Base-by-base conservation (phyloP, 140 eudicot genomes). In the Senecio squalidus region DNA sequence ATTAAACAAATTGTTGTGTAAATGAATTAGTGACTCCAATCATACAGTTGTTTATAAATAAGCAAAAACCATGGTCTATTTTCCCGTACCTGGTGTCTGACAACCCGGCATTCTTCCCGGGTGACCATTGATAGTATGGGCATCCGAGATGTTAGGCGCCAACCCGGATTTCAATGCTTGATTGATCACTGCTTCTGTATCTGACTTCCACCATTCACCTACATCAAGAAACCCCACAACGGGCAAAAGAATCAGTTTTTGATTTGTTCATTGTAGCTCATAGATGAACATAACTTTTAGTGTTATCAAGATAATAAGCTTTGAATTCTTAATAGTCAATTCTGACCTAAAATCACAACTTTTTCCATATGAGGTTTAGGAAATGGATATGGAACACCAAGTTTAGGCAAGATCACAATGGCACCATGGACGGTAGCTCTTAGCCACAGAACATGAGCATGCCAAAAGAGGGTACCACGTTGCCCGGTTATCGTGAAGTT, bases 151-250 rank as follows among this genome's bases (percentile, higher is more conserved):
- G 15, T 81, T 81, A 2, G 87, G 80, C 0, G 78, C 87, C 24
- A 68, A 48, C 6, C 87, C 83, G 9, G 83, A 76, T 38, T 81
- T 76, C 14, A 63, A 13, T 16, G 87, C 87, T 49, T 81, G 70
- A 28, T 73, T 76, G 63, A 81, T 76, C 59, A 81, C 75, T 8
- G 72, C 69, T 69, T 81, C 87, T 1, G 76, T 69, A 60, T 81
- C 87, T 21, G 83, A 76, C 61, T 76, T 76, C 83, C 83, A 81
- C 87, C 87, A 80, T 50, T 76, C 83, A 34, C 76, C 86, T 76
- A 22, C 55, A 60, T 21, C 28, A 44, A 2, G 11, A 60, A 60
- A 26, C 13, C 53, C 27, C 9, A 11, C n/a, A 62, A 29, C 2
- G 29, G 30, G 14, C 47, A 52, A 5, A 55, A 8, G 28, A 22